A percentile compares a stretch with the other conserved stretches of the same genome.
These are phyloP conservation scores for Cenchrus purpureus DNA, from an alignment of 176 grass and related monocot species.

Conservation along the genomic window DNA sequence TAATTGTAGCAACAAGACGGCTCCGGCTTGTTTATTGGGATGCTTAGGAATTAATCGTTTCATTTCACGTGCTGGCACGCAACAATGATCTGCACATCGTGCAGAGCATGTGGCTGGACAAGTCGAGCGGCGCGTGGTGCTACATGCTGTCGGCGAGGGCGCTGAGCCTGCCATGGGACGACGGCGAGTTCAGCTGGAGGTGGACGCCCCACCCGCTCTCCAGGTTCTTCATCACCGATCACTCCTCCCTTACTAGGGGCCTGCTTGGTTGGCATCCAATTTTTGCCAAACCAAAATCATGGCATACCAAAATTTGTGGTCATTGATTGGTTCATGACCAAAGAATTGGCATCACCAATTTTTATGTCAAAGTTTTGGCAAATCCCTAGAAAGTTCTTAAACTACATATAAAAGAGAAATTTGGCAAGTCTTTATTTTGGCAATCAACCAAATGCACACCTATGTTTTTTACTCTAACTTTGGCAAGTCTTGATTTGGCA, in stretches of 20 bases:
- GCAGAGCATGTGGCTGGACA: slow-evolving; percentile 41
- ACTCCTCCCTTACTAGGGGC: background rate
- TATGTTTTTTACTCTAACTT: too few species aligned
- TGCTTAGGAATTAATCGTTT: background rate
- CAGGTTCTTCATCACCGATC: slow-evolving; percentile 1
- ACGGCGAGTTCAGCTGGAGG: slow-evolving; percentile 55
- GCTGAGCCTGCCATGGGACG: slow-evolving; percentile 54
- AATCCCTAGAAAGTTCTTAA: too few species aligned
- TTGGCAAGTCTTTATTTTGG: too few species aligned
- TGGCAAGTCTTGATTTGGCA: too few species aligned
- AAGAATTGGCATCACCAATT: too few species aligned
- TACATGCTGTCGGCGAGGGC: slow-evolving; percentile 31
- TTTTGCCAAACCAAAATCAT: too few species aligned
- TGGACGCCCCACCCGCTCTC: slow-evolving; percentile 43
- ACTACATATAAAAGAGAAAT: too few species aligned
- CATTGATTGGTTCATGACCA: too few species aligned
- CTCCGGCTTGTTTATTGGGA: background rate
- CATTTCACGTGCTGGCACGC: background rate
- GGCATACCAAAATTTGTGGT: too few species aligned
- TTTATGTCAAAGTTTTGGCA: too few species aligned
- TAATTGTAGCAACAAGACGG: background rate
- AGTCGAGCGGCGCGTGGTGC: slow-evolving; percentile 43
- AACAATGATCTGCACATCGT: background rate
- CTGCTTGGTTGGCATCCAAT: too few species aligned
- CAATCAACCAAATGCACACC: too few species aligned